Percentiles rank a stretch among this genome's conserved stretches.
phyloP scores from a whole-genome alignment of 768 basidiomycete species.

The Lactarius trivialis region DNA sequence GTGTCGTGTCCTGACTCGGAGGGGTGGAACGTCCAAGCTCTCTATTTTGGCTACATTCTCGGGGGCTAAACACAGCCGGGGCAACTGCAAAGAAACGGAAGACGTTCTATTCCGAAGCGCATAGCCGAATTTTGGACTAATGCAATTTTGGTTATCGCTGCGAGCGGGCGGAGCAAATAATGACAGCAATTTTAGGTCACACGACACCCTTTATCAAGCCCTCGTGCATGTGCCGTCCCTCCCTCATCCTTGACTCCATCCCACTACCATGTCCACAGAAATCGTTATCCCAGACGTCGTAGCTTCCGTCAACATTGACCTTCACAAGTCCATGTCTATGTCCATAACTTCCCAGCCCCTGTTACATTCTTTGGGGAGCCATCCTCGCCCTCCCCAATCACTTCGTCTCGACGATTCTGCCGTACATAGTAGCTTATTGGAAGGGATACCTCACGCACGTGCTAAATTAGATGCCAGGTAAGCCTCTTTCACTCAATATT shows the following conservation, averaged over 20 bases:
- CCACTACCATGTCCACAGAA: conserved; percentile 18
- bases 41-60: background rate
- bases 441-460: conserved; percentile 55
- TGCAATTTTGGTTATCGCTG: background rate
- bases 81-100: background rate
- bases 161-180: background rate
- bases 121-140: background rate
- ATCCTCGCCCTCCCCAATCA: conserved; percentile 29
- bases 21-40: background rate
- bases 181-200: conserved; percentile 9
- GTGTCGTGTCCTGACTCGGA: background rate
- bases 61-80: background rate
- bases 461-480: conserved; percentile 63
- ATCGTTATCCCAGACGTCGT: conserved; percentile 17
- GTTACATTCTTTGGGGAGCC: conserved; percentile 28
- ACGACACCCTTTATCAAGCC: conserved; percentile 6
- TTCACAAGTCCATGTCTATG: conserved; percentile 4
- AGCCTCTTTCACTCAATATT: conserved; percentile 33
- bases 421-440: conserved; percentile 42
- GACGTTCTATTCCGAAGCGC: background rate
- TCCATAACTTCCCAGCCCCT: conserved; percentile 19
- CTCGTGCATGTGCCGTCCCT: background rate
- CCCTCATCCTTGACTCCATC: background rate
- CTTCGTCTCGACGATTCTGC: conserved; percentile 34
- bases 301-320: conserved; percentile 5